Percentiles rank a stretch among this genome's conserved stretches.
Evolutionary conservation across 2,329 filamentous ascomycete species (phyloP).

Genomic region (Aspergillus novoparasiticus): DNA sequence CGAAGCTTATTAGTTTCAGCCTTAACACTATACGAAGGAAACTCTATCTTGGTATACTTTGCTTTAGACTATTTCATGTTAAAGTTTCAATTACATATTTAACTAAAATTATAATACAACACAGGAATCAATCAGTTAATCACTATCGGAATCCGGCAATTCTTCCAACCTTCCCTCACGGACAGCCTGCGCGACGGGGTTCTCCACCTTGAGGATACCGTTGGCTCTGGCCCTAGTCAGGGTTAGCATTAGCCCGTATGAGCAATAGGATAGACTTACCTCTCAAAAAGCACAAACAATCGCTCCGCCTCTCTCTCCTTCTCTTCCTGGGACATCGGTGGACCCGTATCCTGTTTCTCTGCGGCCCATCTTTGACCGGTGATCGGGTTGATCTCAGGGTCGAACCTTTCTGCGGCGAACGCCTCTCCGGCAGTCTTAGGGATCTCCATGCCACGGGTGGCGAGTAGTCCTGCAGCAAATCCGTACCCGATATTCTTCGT

Average conservation of each 20-base stretch:
- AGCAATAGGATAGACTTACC: conserved; percentile 51
- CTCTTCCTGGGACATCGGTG: conserved; percentile 86
- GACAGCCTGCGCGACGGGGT: conserved; percentile 72
- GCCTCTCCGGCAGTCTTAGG: conserved; percentile 67
- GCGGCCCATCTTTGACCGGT: conserved; percentile 79
- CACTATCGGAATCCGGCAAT: conserved; percentile 57
- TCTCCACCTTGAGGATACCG: conserved; percentile 75
- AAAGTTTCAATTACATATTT: not conserved
- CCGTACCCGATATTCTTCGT: conserved; percentile 94
- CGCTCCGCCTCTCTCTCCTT: conserved; percentile 89
- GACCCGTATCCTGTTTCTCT: conserved; percentile 61
- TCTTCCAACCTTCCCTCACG: conserved; percentile 73
- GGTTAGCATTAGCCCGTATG: conserved; percentile 17
- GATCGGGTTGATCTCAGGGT: conserved; percentile 69
- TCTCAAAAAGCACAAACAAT: conserved; percentile 87
- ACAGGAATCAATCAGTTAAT: conserved; percentile 19
- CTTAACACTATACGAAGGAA: not conserved
- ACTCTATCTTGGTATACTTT: not conserved
- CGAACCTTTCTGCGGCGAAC: conserved; percentile 41
- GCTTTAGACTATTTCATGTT: not conserved
- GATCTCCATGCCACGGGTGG: conserved; percentile 78
- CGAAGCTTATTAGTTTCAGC: not conserved
- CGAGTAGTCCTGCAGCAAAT: conserved; percentile 86
- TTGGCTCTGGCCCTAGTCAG: conserved; percentile 64
- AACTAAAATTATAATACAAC: not conserved